phyloP scores from a whole-genome alignment of 768 basidiomycete genomes.

The Leucogyrophana mollusca region DNA sequence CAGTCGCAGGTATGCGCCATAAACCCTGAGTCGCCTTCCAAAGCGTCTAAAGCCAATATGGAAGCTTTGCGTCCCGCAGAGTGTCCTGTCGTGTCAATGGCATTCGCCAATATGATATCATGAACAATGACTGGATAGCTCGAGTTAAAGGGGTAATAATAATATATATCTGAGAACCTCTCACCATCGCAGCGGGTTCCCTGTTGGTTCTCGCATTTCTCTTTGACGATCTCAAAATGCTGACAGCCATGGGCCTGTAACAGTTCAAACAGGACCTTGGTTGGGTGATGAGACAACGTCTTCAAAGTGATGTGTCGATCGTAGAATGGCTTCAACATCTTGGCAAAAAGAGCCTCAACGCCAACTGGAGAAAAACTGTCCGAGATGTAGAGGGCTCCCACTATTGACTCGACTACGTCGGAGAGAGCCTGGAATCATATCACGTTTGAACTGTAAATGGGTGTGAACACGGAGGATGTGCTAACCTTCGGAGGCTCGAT shows the following conservation, averaged over 20 bases:
- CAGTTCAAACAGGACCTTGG: conserved; percentile 69
- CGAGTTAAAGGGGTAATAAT: too few species aligned
- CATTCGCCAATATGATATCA: conserved; percentile 58
- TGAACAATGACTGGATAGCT: conserved; percentile 61
- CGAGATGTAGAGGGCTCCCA: conserved; percentile 78
- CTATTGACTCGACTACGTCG: conserved; percentile 76
- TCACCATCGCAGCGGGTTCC: conserved; percentile 53
- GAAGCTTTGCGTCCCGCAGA: conserved; percentile 63
- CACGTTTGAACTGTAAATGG: background rate
- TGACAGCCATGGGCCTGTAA: conserved; percentile 73
- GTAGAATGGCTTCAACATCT: conserved; percentile 73
- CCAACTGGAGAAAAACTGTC: conserved; percentile 67
- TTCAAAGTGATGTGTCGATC: conserved; percentile 71
- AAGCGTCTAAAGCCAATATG: conserved; percentile 61
- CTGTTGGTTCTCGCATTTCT: conserved; percentile 33
- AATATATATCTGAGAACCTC: conserved; percentile 18
- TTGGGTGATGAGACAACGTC: conserved; percentile 76
- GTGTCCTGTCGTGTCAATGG: conserved; percentile 46
- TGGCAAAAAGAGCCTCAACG: conserved; percentile 63
- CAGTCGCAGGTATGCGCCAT: conserved; percentile 70
- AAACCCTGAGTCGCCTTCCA: conserved; percentile 64
- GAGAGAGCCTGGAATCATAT: conserved; percentile 55
- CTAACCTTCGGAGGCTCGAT: conserved; percentile 75
- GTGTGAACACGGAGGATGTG: background rate
- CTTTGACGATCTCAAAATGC: conserved; percentile 58